Conservation (phyloP, 2,329 filamentous ascomycete genomes). For the Penicillium hordei region DNA sequence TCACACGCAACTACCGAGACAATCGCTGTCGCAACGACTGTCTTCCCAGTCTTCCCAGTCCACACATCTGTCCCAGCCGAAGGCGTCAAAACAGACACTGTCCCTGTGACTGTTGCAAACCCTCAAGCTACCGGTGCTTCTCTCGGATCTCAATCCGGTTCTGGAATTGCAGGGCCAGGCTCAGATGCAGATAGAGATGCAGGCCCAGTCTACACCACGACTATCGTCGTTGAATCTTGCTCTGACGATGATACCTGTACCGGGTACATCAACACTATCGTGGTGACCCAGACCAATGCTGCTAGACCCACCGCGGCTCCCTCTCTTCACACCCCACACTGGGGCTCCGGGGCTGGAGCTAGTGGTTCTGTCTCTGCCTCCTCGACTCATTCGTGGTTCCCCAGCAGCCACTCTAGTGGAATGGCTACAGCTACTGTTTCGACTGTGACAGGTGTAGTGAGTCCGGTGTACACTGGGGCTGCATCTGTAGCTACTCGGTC, state of each 20-base stretch:
- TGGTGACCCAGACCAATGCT: background rate
- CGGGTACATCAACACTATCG: background rate
- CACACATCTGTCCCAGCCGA: background rate
- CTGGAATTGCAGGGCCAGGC: background rate
- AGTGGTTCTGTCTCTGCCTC: background rate
- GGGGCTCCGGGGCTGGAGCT: background rate
- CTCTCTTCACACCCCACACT: background rate
- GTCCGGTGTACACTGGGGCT: background rate
- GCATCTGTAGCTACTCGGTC: background rate
- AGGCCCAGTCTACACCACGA: background rate
- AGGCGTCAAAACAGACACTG: background rate
- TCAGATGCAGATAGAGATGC: background rate
- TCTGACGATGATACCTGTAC: background rate
- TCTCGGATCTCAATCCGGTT: background rate
- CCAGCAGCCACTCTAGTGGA: background rate
- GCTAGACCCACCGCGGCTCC: background rate
- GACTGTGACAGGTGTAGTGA: background rate
- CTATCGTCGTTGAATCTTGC: background rate
- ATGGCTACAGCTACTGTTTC: background rate
- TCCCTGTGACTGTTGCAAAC: background rate
- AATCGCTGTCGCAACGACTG: conserved; percentile 24
- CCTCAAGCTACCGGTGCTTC: background rate
- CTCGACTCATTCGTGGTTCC: background rate
- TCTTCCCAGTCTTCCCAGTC: conserved; percentile 20
- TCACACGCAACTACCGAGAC: conserved; percentile 24